These are phyloP conservation scores for Xeromyces bisporus DNA, from an alignment of 495 filamentous ascomycete species.

Conservation along the genomic window DNA sequence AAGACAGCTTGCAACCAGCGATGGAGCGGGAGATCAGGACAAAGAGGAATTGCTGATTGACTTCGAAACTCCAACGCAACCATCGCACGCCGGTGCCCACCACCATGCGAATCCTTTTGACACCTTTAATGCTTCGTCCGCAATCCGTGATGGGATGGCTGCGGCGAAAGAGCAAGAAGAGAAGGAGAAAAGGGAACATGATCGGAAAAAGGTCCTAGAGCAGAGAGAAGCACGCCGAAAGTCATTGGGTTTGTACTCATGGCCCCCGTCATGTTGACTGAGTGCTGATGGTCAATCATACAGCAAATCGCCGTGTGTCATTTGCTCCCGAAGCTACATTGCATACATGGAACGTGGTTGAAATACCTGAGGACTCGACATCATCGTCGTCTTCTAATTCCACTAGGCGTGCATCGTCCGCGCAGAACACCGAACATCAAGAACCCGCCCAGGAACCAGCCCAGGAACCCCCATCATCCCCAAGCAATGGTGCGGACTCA, in stretches of 20 bases:
- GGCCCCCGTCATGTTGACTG: not conserved
- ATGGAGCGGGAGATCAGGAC: slow-evolving; percentile 5
- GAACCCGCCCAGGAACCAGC: slow-evolving; percentile 25
- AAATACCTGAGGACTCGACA: slow-evolving; percentile 73
- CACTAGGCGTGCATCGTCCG: slow-evolving; percentile 51
- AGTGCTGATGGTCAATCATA: slow-evolving; percentile 6
- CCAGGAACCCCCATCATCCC: slow-evolving; percentile 48
- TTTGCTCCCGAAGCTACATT: slow-evolving; percentile 96
- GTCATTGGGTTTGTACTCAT: slow-evolving; percentile 42
- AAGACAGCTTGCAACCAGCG: slow-evolving; percentile 5
- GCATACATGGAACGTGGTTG: slow-evolving; percentile 93
- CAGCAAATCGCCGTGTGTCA: slow-evolving; percentile 80
- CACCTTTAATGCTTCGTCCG: slow-evolving; percentile 27
- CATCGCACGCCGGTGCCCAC: slow-evolving; percentile 15
- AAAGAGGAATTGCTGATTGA: slow-evolving; percentile 29
- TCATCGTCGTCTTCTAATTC: slow-evolving; percentile 63
- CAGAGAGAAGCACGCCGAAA: slow-evolving; percentile 75
- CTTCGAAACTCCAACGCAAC: slow-evolving; percentile 28
- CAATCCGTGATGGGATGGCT: slow-evolving; percentile 50
- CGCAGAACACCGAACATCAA: slow-evolving; percentile 30
- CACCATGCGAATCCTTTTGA: slow-evolving; percentile 43
- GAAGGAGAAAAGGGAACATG: slow-evolving; percentile 44
- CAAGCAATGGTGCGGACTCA: slow-evolving; percentile 42
- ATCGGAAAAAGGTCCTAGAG: slow-evolving; percentile 51
- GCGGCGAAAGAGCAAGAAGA: slow-evolving; percentile 58